Conservation (phyloP, 2,329 filamentous ascomycete genomes). For the Plectosphaerella sp. region DNA sequence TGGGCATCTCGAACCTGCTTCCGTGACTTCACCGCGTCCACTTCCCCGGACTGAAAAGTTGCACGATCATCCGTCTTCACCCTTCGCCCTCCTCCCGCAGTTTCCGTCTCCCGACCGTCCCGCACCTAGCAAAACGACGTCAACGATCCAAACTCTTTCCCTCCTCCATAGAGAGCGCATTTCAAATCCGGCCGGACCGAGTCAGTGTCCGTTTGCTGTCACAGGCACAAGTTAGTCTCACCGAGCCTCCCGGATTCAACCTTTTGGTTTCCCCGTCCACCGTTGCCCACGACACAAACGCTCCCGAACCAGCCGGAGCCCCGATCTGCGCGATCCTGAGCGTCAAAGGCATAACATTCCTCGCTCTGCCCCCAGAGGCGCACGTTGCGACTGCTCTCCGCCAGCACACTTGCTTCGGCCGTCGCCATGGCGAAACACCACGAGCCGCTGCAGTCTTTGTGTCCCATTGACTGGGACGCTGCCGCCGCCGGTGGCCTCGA, state of each 20-base stretch:
- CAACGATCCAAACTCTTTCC: neutral
- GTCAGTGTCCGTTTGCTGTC: neutral
- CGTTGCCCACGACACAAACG: neutral
- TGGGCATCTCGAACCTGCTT: too few species aligned
- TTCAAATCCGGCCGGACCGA: neutral
- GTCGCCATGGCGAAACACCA: slow-evolving; percentile 51
- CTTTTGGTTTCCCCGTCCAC: neutral
- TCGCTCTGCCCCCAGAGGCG: neutral
- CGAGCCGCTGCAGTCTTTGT: slow-evolving; percentile 52
- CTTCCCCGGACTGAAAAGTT: neutral
- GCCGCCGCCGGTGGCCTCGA: slow-evolving; percentile 42
- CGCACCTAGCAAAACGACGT: neutral
- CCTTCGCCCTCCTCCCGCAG: neutral
- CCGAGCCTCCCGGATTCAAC: neutral
- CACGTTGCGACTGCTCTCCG: neutral
- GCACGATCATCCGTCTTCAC: neutral
- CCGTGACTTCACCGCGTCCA: neutral
- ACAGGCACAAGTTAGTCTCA: neutral
- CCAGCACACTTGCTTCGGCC: neutral
- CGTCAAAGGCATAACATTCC: neutral
- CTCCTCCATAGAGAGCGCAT: neutral
- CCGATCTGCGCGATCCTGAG: neutral
- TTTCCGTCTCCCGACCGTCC: neutral
- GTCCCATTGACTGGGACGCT: slow-evolving; percentile 49
- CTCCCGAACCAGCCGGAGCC: neutral